Conservation (phyloP, 352 stramenopile species). For the Globisporangium heterothallicum region DNA sequence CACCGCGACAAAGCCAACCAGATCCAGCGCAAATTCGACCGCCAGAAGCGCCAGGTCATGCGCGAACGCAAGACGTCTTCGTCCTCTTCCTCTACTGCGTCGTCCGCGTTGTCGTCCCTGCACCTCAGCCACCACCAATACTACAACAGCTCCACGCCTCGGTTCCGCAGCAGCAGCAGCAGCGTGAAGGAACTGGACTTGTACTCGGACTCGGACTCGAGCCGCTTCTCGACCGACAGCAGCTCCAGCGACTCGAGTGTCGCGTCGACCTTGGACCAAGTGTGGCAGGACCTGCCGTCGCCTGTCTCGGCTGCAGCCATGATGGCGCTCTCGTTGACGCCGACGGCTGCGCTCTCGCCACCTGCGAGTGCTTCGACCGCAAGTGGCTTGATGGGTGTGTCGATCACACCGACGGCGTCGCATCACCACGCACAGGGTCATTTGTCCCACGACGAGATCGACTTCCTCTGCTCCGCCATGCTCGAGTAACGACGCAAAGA, state of each 20-base stretch:
- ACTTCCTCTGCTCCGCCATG: slow-evolving; percentile 81
- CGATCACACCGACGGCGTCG: not conserved
- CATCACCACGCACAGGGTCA: slow-evolving; percentile 22
- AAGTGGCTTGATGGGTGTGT: too few species aligned
- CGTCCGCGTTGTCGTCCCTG: slow-evolving; percentile 1
- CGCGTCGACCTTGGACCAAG: slow-evolving; percentile 29
- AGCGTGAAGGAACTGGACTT: slow-evolving; percentile 37
- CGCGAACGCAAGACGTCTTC: slow-evolving; percentile 35
- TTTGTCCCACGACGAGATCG: slow-evolving; percentile 80
- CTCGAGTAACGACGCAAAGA: slow-evolving; percentile 42
- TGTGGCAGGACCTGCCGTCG: slow-evolving; percentile 52
- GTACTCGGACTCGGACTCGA: slow-evolving; percentile 70
- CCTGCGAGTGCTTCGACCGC: too few species aligned
- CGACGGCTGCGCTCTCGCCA: slow-evolving; percentile 1
- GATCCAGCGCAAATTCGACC: slow-evolving; percentile 87
- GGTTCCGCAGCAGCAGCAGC: not conserved
- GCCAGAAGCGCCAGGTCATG: slow-evolving; percentile 78
- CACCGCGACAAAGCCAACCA: slow-evolving; percentile 88
- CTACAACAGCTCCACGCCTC: slow-evolving; percentile 7
- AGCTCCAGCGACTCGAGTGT: slow-evolving; percentile 27
- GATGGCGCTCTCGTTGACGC: slow-evolving; percentile 11
- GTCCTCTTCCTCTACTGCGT: slow-evolving; percentile 21
- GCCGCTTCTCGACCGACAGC: slow-evolving; percentile 53
- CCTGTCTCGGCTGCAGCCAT: slow-evolving; percentile 12
- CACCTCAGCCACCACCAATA: slow-evolving; percentile 12